Percentiles rank a stretch among this genome's conserved stretches.
These are phyloP conservation scores for Annulohypoxylon bovei DNA, from an alignment of 495 filamentous ascomycete species.

Conservation along the genomic window DNA sequence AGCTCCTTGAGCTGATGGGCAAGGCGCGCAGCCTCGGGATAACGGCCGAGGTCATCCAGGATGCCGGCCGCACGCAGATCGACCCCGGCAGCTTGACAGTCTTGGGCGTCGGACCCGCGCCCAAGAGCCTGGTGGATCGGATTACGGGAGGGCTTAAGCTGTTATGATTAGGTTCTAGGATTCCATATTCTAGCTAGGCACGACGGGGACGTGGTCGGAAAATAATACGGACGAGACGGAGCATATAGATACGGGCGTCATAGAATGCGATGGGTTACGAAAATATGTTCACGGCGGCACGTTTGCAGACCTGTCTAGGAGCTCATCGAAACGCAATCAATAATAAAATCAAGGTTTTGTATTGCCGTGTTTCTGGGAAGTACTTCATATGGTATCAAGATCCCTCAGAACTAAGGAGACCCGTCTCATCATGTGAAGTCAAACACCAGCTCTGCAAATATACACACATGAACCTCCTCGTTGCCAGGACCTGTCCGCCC, in stretches of 20 bases:
- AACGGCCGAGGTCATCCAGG: slow-evolving; percentile 86
- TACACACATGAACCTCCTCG: not conserved
- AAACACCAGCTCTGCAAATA: not conserved
- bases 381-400: not conserved
- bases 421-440: not conserved
- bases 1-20: slow-evolving; percentile 78
- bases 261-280: not conserved
- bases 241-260: slow-evolving; percentile 25
- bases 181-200: too few relatives aligned
- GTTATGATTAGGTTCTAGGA: slow-evolving; percentile 59
- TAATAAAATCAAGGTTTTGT: not conserved
- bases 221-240: not conserved
- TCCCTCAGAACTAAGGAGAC: not conserved
- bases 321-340: not conserved
- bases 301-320: slow-evolving; percentile 1
- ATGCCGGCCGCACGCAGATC: slow-evolving; percentile 98
- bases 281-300: slow-evolving; percentile 13
- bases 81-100: slow-evolving; percentile 91
- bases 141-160: slow-evolving; percentile 92
- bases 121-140: slow-evolving; percentile 83
- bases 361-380: not conserved
- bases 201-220: not conserved
- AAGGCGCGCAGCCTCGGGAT: slow-evolving; percentile 84
- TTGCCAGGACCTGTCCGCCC: slow-evolving; percentile 3
- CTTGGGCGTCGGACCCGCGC: slow-evolving; percentile 86